These are phyloP conservation scores for Euphorbia celastroides DNA, from an alignment of 441 rosid species.

Conservation along the genomic window DNA sequence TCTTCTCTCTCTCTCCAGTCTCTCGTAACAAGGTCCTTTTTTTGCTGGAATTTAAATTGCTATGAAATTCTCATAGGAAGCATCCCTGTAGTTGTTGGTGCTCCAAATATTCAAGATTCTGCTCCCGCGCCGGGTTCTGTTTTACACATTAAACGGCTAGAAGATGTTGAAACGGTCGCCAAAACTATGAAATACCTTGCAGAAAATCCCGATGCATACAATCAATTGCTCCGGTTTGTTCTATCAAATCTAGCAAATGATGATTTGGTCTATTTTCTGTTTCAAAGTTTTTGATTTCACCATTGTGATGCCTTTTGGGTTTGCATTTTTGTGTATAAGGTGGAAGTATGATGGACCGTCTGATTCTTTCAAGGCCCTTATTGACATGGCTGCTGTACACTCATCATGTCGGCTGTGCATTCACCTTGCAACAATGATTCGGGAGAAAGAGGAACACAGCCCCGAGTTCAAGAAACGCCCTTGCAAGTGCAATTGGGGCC, in stretches of 20 bases:
- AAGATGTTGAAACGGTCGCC: conserved; percentile 55
- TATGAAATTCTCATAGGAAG: conserved; percentile 44
- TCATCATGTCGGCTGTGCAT: conserved; percentile 93
- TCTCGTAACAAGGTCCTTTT: too few species aligned
- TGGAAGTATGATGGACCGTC: conserved; percentile 92
- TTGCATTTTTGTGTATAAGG: conserved; percentile 39
- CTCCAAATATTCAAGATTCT: conserved; percentile 86
- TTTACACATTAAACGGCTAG: conserved; percentile 57
- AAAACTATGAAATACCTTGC: conserved; percentile 68
- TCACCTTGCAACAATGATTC: conserved; percentile 66
- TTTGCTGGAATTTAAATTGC: not conserved
- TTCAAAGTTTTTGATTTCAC: conserved; percentile 7
- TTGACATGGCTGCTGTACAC: conserved; percentile 93
- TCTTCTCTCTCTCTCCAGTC: not conserved
- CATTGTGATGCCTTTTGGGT: not conserved
- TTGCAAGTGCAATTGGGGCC: conserved; percentile 73
- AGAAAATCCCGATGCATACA: conserved; percentile 60
- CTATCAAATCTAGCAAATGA: not conserved
- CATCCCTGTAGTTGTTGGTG: conserved; percentile 83
- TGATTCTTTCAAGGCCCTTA: conserved; percentile 83
- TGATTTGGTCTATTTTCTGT: not conserved
- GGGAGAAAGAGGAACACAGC: conserved; percentile 62
- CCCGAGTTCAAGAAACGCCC: conserved; percentile 53
- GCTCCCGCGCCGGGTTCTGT: conserved; percentile 61
- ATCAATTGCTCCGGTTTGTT: conserved; percentile 64